These are phyloP conservation scores for Heterobasidion occidentale DNA, from an alignment of 1,284 basidiomycete species.

Conservation along the genomic window DNA sequence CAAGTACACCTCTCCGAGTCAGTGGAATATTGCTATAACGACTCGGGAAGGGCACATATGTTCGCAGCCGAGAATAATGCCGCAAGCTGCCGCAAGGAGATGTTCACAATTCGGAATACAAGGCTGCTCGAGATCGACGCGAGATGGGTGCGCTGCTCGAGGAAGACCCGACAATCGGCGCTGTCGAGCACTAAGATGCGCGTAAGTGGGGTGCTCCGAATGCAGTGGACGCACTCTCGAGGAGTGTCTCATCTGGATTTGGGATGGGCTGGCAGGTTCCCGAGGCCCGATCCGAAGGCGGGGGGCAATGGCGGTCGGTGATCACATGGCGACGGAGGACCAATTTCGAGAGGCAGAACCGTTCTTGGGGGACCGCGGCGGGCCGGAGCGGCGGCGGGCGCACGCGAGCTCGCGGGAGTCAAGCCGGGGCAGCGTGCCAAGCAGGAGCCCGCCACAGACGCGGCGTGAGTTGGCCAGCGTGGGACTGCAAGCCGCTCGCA, in stretches of 20 bases:
- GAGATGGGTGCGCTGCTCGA: too few species aligned
- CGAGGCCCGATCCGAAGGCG: background rate
- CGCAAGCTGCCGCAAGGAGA: too few species aligned
- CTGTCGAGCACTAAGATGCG: too few species aligned
- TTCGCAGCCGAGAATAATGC: too few species aligned
- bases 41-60: background rate
- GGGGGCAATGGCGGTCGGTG: background rate
- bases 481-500: background rate
- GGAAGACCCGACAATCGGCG: too few species aligned
- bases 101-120: too few species aligned
- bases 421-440: background rate
- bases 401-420: background rate
- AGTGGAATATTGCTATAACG: background rate
- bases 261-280: background rate
- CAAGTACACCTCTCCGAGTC: too few species aligned
- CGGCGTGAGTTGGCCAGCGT: conserved; percentile 3
- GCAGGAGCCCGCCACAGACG: background rate
- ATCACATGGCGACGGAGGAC: background rate
- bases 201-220: too few species aligned
- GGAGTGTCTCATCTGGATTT: background rate
- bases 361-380: background rate
- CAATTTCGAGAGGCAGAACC: background rate
- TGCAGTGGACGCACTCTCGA: background rate
- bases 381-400: background rate
- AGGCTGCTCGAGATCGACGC: too few species aligned